A percentile compares a stretch with the other conserved stretches of the same genome.
phyloP scores from a whole-genome alignment of 768 basidiomycete species.

The Gyrodon lividus region DNA sequence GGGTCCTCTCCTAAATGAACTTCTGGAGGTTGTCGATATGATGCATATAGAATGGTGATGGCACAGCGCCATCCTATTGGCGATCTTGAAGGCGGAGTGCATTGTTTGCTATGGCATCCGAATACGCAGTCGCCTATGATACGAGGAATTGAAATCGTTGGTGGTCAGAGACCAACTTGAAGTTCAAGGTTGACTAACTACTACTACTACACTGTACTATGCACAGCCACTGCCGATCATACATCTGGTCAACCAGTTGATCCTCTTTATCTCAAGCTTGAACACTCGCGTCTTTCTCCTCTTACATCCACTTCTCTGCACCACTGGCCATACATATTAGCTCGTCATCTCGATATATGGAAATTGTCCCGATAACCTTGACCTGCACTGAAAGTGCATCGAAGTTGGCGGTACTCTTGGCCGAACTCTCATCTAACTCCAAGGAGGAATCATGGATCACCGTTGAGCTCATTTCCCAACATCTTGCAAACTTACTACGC shows the following conservation, averaged over 20 bases:
- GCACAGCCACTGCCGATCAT: constrained; percentile 6
- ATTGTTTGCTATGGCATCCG: too few relatives aligned
- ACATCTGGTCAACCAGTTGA: neutral
- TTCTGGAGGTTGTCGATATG: constrained; percentile 10
- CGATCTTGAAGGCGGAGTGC: constrained; percentile 8
- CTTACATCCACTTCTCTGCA: neutral
- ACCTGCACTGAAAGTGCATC: constrained; percentile 29
- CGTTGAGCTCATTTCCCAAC: constrained; percentile 51
- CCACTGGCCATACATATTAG: neutral
- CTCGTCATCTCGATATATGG: constrained; percentile 15
- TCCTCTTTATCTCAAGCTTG: neutral
- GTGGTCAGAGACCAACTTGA: neutral
- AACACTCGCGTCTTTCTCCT: constrained; percentile 5
- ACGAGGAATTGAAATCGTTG: neutral
- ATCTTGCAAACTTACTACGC: constrained; percentile 63
- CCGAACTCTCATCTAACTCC: constrained; percentile 32
- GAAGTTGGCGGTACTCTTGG: constrained; percentile 34
- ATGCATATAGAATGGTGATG: constrained; percentile 40
- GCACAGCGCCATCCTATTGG: constrained; percentile 32
- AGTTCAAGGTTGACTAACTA: neutral
- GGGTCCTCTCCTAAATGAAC: constrained; percentile 43
- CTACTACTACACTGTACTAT: too few relatives aligned
- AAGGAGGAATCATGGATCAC: constrained; percentile 44
- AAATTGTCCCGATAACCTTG: constrained; percentile 10
- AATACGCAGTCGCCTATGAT: too few relatives aligned